Conservation (phyloP, 176 grass and related monocot genomes). For the Puccinellia tenuiflora region DNA sequence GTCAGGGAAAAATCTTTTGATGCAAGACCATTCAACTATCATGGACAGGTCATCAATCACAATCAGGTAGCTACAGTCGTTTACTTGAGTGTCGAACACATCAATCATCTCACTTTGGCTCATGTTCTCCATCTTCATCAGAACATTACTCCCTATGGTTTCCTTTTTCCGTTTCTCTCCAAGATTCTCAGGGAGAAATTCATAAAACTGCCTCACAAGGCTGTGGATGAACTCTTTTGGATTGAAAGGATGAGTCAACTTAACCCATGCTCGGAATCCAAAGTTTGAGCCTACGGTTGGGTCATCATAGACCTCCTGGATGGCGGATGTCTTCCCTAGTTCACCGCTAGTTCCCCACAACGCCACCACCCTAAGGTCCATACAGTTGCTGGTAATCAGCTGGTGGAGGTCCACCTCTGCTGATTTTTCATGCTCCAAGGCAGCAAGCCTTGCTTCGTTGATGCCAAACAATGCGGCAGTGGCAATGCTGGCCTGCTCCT, state of each 20-base stretch:
- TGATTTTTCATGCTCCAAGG: background rate
- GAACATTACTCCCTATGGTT: background rate
- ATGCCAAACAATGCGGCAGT: background rate
- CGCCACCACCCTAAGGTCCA: background rate
- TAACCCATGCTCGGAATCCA: conserved; percentile 5
- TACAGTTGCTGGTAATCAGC: background rate
- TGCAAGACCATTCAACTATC: background rate
- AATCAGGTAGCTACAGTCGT: background rate
- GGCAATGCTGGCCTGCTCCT: background rate
- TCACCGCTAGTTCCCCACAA: background rate
- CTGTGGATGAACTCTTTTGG: background rate
- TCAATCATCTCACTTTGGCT: background rate
- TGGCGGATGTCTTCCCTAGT: background rate
- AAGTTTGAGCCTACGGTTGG: background rate
- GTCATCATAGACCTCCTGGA: background rate
- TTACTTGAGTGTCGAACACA: background rate
- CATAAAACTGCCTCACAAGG: background rate
- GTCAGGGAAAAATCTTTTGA: background rate
- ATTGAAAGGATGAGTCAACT: background rate
- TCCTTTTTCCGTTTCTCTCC: background rate
- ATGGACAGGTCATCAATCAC: background rate
- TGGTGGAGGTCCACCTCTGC: background rate
- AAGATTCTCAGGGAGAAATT: too few species aligned
- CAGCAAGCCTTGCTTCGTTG: background rate
- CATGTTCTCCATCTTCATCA: background rate